phyloP scores from a whole-genome alignment of 1,284 basidiomycete genomes.

The Cerrena zonata region DNA sequence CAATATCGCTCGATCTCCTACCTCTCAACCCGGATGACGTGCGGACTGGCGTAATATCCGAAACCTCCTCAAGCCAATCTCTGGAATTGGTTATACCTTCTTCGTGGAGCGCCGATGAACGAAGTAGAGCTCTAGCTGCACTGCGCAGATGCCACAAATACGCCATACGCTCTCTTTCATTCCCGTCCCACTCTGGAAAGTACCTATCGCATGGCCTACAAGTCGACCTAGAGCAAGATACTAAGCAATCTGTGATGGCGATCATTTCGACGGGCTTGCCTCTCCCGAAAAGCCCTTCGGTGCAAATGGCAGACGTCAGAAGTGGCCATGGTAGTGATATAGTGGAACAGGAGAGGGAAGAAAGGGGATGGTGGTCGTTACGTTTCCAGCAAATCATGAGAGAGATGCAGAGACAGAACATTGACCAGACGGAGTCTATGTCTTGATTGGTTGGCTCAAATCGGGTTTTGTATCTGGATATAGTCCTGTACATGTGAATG shows the following conservation, averaged over 20 bases:
- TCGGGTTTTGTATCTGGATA: neutral
- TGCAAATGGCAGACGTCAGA: conserved; percentile 38
- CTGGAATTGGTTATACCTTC: conserved; percentile 29
- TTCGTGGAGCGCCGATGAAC: conserved; percentile 11
- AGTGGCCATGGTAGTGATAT: conserved; percentile 20
- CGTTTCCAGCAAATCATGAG: conserved; percentile 65
- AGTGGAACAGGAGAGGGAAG: conserved; percentile 55
- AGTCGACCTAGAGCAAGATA: conserved; percentile 34
- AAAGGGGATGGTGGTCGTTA: conserved; percentile 73
- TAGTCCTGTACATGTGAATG: neutral
- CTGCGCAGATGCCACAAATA: conserved; percentile 47
- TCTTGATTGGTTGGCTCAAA: neutral
- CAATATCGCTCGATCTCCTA: conserved; percentile 49
- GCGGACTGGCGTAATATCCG: conserved; percentile 35
- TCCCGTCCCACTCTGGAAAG: conserved; percentile 34
- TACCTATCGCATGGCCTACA: conserved; percentile 28
- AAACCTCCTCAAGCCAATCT: conserved; percentile 35
- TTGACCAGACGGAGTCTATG: neutral
- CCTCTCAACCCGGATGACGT: conserved; percentile 41
- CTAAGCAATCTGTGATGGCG: conserved; percentile 43
- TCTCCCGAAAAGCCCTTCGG: conserved; percentile 62
- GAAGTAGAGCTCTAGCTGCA: conserved; percentile 41
- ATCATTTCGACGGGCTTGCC: conserved; percentile 57
- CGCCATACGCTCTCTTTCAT: conserved; percentile 49
- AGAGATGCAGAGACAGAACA: conserved; percentile 39